Percentiles rank a stretch among this genome's conserved stretches.
These are phyloP conservation scores for Picea sitchensis DNA, from an alignment of 75 land plant genomes.

Conservation along the genomic window DNA sequence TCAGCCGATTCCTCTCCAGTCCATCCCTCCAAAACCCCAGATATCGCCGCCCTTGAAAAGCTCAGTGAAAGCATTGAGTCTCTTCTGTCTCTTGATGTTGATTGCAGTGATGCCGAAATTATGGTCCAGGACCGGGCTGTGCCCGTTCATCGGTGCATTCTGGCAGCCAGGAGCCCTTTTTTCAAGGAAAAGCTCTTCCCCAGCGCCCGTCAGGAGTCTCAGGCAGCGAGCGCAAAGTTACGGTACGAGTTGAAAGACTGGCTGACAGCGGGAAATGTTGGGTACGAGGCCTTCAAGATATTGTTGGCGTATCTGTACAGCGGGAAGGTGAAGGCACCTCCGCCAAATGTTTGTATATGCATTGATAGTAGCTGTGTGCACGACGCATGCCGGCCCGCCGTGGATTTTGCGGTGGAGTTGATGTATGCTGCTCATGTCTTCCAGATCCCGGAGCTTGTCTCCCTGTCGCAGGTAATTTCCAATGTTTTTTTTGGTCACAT, in stretches of 20 bases:
- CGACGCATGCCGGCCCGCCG: constrained; percentile 67
- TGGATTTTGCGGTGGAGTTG: constrained; percentile 66
- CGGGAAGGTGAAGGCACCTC: constrained; percentile 57
- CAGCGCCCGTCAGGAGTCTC: constrained; percentile 2
- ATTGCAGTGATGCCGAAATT: constrained; percentile 64
- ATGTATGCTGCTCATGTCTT: constrained; percentile 61
- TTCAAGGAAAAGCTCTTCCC: constrained; percentile 38
- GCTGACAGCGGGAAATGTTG: constrained; percentile 41
- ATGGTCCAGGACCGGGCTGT: constrained; percentile 46
- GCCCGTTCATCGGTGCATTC: constrained; percentile 74
- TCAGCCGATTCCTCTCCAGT: background rate
- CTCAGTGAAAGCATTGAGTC: constrained; percentile 58
- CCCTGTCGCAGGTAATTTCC: constrained; percentile 44
- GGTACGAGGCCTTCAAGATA: constrained; percentile 61
- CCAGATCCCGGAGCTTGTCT: constrained; percentile 56
- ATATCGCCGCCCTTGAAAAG: constrained; percentile 31
- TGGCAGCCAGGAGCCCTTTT: constrained; percentile 66
- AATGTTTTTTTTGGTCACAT: too few relatives aligned
- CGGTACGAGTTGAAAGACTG: constrained; percentile 40
- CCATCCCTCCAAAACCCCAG: constrained; percentile 18
- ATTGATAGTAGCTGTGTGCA: constrained; percentile 60
- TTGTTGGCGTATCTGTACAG: constrained; percentile 72
- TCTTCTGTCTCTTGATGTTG: constrained; percentile 38
- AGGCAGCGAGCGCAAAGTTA: constrained; percentile 3
- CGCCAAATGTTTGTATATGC: constrained; percentile 45